Evolutionary conservation across 2,329 filamentous ascomycete genomes (phyloP), one percentile per base, ranked within the genome.

Genomic region (Fusarium nanum): DNA sequence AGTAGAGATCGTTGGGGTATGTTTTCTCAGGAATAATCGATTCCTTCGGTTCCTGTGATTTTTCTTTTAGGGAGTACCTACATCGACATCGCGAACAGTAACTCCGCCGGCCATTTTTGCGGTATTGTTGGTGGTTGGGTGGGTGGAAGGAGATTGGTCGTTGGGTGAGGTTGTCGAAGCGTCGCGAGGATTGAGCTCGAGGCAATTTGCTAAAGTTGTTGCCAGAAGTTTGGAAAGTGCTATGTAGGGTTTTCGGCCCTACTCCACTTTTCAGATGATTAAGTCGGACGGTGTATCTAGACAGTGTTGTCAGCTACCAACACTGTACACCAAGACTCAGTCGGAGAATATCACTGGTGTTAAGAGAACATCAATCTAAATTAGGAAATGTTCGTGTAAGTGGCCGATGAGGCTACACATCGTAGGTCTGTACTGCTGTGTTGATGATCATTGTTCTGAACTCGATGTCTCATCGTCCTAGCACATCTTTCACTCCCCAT

Each of bases 31-130:
- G 49, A 52, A 52, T 27, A 53, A 53, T 53, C 54, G 53, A n/a
- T 68, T 67, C 42, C 44, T 44, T 67, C 60, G 64, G 65, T 49
- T 57, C 56, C 47, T 56, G 69, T 40, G 45, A 14, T 47, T 57
- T 71, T 56, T 71, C 78, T 73, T 71, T 78, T 73, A 78, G 72
- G 78, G 73, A 77, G 70, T 64, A 89, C 89, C 85, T 90, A 92
- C 91, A 88, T 93, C 91, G 83, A 94, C 92, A 86, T 94, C 92
- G 86, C 92, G 92, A 85, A 95, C 92, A 79, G 86, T 89, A 83
- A 93, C 88, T 84, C 92, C 92, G 84, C 91, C 88, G 82, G 86
- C 85, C 92, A 94, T 94, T 83, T 87, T 93, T 86, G 86, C 87
- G 87, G 87, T 89, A 76, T 78, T 81, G 76, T 73, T 73, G 75